A percentile compares a stretch with the other conserved stretches of the same genome.
Conservation (phyloP, 139 green algal genomes). For the Chlamydomonas asymmetrica region DNA sequence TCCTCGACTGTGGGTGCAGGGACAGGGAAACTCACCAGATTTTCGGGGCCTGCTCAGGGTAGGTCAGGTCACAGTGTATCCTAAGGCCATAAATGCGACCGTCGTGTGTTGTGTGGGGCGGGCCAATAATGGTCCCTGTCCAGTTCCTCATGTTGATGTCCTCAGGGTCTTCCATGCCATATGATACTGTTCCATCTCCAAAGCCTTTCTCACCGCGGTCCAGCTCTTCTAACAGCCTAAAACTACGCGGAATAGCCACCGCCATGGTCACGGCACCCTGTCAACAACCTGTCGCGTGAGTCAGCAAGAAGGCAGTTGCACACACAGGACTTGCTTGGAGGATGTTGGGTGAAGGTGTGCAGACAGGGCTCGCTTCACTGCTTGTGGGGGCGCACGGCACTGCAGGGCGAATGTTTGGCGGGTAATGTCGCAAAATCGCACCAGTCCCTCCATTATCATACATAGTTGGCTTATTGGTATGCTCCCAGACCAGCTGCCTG, state of each 20-base stretch:
- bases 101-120: constrained; percentile 84
- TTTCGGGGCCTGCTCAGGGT: constrained; percentile 74
- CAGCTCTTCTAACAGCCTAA: constrained; percentile 94
- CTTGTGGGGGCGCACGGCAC: not conserved
- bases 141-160: constrained; percentile 91
- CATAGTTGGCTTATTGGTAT: not conserved
- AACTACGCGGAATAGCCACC: constrained; percentile 89
- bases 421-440: not conserved
- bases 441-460: not conserved
- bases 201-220: constrained; percentile 95
- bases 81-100: constrained; percentile 90
- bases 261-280: not conserved
- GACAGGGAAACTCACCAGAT: no score
- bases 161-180: constrained; percentile 91
- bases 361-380: not conserved
- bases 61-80: constrained; percentile 77
- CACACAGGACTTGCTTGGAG: not conserved
- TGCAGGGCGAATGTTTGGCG: not conserved
- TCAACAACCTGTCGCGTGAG: not conserved
- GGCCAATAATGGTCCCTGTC: constrained; percentile 97
- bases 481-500: not conserved
- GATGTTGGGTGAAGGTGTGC: not conserved
- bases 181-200: constrained; percentile 94
- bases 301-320: not conserved
- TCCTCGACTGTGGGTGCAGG: no score